A percentile compares a stretch with the other conserved stretches of the same genome.
Evolutionary conservation across 2,329 filamentous ascomycete genomes (phyloP).

Genomic region (Fusarium paranaense): DNA sequence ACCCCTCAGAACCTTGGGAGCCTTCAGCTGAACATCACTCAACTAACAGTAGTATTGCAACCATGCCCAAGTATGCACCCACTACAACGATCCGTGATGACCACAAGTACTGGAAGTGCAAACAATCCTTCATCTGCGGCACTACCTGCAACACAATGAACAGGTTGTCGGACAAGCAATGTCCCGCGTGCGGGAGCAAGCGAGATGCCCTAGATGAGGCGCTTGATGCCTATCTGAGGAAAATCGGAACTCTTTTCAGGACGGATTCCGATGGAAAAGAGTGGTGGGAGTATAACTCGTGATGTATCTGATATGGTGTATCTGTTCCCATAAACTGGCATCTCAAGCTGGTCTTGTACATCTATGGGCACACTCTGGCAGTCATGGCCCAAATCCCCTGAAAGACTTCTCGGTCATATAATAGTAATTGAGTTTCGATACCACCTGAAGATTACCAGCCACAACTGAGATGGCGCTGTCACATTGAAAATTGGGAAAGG

Average conservation of each 20-base stretch:
- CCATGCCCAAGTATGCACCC: neutral
- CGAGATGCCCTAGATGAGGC: neutral
- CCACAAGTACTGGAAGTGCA: constrained; percentile 7
- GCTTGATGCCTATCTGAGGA: neutral
- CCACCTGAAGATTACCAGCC: neutral
- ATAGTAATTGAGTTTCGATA: neutral
- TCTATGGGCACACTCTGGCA: neutral
- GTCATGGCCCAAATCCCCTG: neutral
- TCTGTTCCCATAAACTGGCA: neutral
- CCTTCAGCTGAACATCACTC: neutral
- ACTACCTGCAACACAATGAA: neutral
- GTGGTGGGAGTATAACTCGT: constrained; percentile 1
- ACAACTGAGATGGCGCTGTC: neutral
- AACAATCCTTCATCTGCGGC: neutral
- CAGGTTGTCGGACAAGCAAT: neutral
- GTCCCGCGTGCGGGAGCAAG: neutral
- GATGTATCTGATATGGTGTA: neutral
- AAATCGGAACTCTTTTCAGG: neutral
- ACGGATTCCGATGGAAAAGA: neutral
- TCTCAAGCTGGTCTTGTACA: neutral
- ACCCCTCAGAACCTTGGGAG: neutral
- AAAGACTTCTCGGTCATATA: neutral
- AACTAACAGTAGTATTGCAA: neutral
- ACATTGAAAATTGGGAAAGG: neutral
- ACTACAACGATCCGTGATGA: constrained; percentile 3